These are phyloP conservation scores for Luffa aegyptiaca DNA, from an alignment of 306 rosid species.

Conservation along the genomic window DNA sequence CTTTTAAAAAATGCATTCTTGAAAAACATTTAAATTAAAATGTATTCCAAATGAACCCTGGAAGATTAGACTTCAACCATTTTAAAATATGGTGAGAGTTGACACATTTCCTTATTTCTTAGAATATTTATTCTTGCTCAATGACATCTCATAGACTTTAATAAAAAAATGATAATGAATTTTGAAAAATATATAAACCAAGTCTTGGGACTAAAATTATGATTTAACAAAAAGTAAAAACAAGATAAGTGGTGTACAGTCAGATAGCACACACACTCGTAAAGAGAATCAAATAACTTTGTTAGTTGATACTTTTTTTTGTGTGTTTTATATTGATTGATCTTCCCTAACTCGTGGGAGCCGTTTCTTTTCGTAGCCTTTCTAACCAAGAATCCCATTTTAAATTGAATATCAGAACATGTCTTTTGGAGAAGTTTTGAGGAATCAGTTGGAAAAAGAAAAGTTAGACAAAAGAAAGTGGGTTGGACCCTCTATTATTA, in stretches of 20 bases:
- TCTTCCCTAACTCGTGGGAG: slow-evolving; percentile 3
- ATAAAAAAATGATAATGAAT: no score
- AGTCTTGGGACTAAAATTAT: not conserved
- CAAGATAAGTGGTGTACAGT: not conserved
- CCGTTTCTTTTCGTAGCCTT: not conserved
- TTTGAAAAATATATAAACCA: no score
- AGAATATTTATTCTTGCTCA: no score
- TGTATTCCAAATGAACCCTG: no score
- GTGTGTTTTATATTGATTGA: not conserved
- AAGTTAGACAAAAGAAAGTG: not conserved
- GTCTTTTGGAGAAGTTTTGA: not conserved
- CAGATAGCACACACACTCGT: not conserved
- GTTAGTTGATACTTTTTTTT: not conserved
- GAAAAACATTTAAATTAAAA: no score
- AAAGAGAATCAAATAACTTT: not conserved
- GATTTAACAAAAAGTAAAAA: not conserved
- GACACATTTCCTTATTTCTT: no score
- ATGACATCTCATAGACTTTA: no score
- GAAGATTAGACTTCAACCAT: no score
- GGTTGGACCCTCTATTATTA: not conserved
- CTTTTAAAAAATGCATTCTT: no score
- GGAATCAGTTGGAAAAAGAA: not conserved
- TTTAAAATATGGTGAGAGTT: no score
- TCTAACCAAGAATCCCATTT: not conserved
- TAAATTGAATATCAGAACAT: not conserved